Evolutionary conservation across 2,329 filamentous ascomycete genomes (phyloP).

Genomic region (Fusarium marasasianum): DNA sequence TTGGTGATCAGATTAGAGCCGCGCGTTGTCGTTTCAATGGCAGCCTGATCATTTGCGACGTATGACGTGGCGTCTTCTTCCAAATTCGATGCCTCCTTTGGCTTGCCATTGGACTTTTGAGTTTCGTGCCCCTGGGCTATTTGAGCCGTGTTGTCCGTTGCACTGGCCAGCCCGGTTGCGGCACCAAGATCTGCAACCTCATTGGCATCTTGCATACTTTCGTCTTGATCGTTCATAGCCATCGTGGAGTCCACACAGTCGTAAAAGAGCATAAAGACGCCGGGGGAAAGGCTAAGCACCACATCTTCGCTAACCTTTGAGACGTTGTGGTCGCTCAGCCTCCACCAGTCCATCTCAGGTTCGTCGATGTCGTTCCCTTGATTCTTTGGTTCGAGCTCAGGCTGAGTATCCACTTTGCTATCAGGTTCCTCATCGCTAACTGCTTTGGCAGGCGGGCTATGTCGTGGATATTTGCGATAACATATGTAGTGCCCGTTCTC

Average conservation of each 20-base stretch:
- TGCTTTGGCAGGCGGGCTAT: slow-evolving; percentile 13
- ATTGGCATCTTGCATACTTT: slow-evolving; percentile 33
- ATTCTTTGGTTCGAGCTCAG: slow-evolving; percentile 2
- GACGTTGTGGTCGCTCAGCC: slow-evolving; percentile 89
- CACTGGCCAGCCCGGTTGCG: background rate
- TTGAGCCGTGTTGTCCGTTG: background rate
- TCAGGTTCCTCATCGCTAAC: slow-evolving; percentile 26
- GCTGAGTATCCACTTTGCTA: slow-evolving; percentile 2
- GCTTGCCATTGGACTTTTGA: slow-evolving; percentile 4
- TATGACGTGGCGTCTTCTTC: slow-evolving; percentile 16
- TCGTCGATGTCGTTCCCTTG: slow-evolving; percentile 33
- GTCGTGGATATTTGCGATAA: slow-evolving; percentile 75
- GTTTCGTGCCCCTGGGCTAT: slow-evolving; percentile 14
- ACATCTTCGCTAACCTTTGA: slow-evolving; percentile 75
- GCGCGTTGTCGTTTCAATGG: slow-evolving; percentile 17
- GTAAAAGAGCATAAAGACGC: slow-evolving; percentile 98
- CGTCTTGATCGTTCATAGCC: slow-evolving; percentile 51
- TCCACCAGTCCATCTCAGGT: slow-evolving; percentile 77
- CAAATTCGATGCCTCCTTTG: slow-evolving; percentile 8
- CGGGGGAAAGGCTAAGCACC: slow-evolving; percentile 75
- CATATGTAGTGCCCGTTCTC: slow-evolving; percentile 97
- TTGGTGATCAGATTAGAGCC: slow-evolving; percentile 2
- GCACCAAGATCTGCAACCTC: slow-evolving; percentile 24
- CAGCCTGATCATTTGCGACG: background rate
- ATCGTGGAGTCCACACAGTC: slow-evolving; percentile 72